phyloP scores from a whole-genome alignment of 2,329 filamentous ascomycete genomes.

The Grosmannia clavigera region DNA sequence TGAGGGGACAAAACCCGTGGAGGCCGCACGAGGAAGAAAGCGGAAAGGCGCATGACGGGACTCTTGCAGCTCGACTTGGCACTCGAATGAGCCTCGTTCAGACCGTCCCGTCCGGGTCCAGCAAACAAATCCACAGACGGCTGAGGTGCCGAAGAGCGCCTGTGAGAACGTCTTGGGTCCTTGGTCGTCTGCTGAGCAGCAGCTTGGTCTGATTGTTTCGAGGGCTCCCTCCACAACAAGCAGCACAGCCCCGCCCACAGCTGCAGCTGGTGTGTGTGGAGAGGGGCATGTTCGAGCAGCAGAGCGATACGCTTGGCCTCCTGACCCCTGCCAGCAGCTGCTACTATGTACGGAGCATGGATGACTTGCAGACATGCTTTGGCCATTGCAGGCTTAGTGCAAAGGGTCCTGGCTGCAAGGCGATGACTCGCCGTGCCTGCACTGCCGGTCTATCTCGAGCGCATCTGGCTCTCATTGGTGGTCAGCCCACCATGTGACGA shows the following conservation, averaged over 20 bases:
- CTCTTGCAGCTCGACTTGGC: no score
- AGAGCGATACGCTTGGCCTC: not conserved
- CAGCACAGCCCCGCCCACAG: not conserved
- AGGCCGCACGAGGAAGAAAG: not conserved
- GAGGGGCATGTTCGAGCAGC: not conserved
- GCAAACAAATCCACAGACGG: not conserved
- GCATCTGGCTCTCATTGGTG: not conserved
- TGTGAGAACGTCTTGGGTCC: constrained; percentile 3
- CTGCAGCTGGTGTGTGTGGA: not conserved
- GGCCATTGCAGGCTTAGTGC: not conserved
- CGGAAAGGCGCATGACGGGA: not conserved
- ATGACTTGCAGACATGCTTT: not conserved
- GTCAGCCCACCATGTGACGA: not conserved
- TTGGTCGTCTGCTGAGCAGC: not conserved
- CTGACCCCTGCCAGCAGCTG: not conserved
- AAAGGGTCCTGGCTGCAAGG: not conserved
- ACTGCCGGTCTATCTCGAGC: not conserved
- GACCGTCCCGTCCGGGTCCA: not conserved
- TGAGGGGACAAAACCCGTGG: not conserved
- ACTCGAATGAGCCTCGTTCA: not conserved
- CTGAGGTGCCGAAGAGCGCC: not conserved
- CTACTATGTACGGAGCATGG: no score
- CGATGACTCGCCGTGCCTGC: not conserved
- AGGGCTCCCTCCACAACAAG: not conserved
- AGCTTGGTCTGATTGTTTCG: not conserved